These are phyloP conservation scores for Climacium dendroides DNA, from an alignment of 225 moss, liverwort and hornwort species.

Conservation along the genomic window DNA sequence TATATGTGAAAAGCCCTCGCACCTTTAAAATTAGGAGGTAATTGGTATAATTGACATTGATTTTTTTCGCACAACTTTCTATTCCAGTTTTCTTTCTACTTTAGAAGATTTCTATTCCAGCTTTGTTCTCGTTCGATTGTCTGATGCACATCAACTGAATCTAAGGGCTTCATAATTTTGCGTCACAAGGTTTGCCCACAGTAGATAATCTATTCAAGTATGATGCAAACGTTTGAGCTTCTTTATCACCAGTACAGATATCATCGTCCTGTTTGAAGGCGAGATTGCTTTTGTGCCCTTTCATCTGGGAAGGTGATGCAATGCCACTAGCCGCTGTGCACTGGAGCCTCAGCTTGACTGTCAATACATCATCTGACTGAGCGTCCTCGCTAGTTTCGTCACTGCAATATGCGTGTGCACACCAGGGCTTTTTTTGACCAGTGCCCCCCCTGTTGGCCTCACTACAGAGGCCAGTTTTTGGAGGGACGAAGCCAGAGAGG, in stretches of 20 bases:
- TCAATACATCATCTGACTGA: neutral
- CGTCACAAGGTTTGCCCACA: neutral
- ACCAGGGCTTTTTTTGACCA: too few relatives aligned
- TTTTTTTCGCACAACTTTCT: neutral
- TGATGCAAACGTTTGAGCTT: neutral
- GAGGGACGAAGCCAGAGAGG: too few relatives aligned
- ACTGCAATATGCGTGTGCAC: neutral
- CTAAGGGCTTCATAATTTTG: neutral
- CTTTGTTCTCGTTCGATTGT: neutral
- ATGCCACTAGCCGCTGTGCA: neutral
- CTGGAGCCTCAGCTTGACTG: neutral
- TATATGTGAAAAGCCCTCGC: neutral
- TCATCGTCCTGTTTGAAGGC: neutral
- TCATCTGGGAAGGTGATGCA: neutral
- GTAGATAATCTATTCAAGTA: neutral
- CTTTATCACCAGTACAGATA: neutral
- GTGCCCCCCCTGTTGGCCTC: too few relatives aligned
- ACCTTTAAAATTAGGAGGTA: neutral
- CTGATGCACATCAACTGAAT: neutral
- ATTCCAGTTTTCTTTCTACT: neutral
- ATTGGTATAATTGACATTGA: neutral
- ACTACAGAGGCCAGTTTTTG: too few relatives aligned
- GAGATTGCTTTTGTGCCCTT: neutral
- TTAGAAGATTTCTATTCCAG: neutral
- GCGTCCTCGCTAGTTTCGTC: too few relatives aligned